Evolutionary conservation across 2,329 filamentous ascomycete genomes (phyloP).

Genomic region (Anthostomella pinea): DNA sequence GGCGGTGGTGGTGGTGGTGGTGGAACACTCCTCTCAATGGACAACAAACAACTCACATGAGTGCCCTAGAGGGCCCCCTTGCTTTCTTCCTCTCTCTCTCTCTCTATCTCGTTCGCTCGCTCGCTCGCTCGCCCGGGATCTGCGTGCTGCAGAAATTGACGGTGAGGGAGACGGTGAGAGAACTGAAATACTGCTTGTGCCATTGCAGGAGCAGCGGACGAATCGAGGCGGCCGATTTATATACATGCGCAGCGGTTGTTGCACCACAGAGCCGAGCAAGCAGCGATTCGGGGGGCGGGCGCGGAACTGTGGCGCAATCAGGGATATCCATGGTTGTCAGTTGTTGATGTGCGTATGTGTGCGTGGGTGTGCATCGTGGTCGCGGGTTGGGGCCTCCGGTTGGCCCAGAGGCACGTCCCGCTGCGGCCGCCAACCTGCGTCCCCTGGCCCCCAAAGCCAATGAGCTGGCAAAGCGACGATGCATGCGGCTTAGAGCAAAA

Average conservation of each 20-base stretch:
- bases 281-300: constrained; percentile 3
- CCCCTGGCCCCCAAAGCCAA: constrained; percentile 28
- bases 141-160: constrained; percentile 18
- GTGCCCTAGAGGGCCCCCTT: too few relatives aligned
- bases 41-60: too few relatives aligned
- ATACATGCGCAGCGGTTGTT: constrained; percentile 16
- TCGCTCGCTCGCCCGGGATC: background rate
- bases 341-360: constrained; percentile 1
- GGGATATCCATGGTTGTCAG: constrained; percentile 6
- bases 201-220: constrained; percentile 14
- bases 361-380: background rate
- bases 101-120: too few relatives aligned
- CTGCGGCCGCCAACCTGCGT: constrained; percentile 20
- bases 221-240: constrained; percentile 18
- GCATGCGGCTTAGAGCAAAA: constrained; percentile 32
- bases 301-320: constrained; percentile 17
- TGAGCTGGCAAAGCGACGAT: constrained; percentile 19
- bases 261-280: constrained; percentile 21
- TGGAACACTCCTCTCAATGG: too few relatives aligned
- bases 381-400: constrained; percentile 21
- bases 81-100: too few relatives aligned
- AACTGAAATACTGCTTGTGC: constrained; percentile 13
- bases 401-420: constrained; percentile 25
- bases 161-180: constrained; percentile 17
- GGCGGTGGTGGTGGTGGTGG: too few relatives aligned